Percentiles rank a stretch among this genome's conserved stretches.
Conservation (phyloP, 2,329 filamentous ascomycete genomes). For the Sclerotiophoma versabilis region DNA sequence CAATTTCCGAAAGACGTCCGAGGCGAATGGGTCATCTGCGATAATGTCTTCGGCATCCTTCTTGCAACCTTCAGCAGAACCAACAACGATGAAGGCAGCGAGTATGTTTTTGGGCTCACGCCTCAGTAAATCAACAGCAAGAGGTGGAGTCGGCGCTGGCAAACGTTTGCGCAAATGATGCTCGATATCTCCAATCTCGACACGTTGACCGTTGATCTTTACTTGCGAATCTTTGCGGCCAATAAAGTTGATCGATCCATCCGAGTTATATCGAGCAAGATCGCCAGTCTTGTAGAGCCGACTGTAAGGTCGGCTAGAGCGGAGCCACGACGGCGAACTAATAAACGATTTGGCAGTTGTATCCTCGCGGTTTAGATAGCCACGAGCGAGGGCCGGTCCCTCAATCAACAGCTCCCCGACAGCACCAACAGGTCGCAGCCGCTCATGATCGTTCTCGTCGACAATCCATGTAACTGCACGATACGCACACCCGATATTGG, state of each 20-base stretch:
- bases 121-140: too few species aligned
- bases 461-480: constrained; percentile 30
- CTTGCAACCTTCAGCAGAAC: too few species aligned
- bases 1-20: too few species aligned
- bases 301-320: background rate
- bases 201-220: constrained; percentile 39
- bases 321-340: background rate
- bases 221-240: constrained; percentile 33
- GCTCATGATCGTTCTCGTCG: constrained; percentile 23
- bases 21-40: too few species aligned
- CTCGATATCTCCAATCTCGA: constrained; percentile 32
- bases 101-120: too few species aligned
- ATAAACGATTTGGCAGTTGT: background rate
- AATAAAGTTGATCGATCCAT: constrained; percentile 24
- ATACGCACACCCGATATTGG: constrained; percentile 50
- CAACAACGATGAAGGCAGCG: too few species aligned
- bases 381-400: constrained; percentile 54
- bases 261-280: constrained; percentile 55
- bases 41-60: too few species aligned
- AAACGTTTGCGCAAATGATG: too few species aligned
- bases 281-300: constrained; percentile 18
- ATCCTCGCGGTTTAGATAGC: constrained; percentile 20
- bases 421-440: constrained; percentile 23
- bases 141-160: too few species aligned
- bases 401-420: constrained; percentile 62